These are phyloP conservation scores for Candida easanensis DNA, from an alignment of 805 yeast species.

Conservation along the genomic window DNA sequence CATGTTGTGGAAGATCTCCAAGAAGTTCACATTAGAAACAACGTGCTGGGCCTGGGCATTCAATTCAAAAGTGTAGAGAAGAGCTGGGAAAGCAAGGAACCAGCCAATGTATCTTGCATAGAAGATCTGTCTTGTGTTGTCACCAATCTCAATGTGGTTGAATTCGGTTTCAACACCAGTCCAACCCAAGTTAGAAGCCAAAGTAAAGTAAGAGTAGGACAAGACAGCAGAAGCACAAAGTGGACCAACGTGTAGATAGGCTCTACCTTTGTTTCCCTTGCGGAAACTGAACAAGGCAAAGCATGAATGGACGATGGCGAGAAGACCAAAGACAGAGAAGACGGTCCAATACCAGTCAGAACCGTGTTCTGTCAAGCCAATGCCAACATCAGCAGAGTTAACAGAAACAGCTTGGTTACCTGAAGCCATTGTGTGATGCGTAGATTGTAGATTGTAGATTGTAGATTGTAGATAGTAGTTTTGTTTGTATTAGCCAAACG, in stretches of 20 bases:
- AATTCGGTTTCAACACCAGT: conserved; percentile 46
- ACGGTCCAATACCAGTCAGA: conserved; percentile 70
- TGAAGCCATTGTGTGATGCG: conserved; percentile 13
- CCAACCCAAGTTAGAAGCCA: conserved; percentile 60
- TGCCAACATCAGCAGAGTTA: conserved; percentile 37
- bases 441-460: conserved; percentile 1
- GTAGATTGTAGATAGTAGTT: not conserved
- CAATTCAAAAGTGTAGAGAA: conserved; percentile 31
- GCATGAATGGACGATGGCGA: conserved; percentile 31
- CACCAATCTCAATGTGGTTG: conserved; percentile 38
- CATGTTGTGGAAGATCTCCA: conserved; percentile 27
- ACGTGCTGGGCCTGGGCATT: conserved; percentile 21
- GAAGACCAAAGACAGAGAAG: conserved; percentile 43
- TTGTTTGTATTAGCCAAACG: not conserved
- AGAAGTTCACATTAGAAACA: conserved; percentile 14
- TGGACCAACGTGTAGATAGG: conserved; percentile 40
- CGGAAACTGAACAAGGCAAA: conserved; percentile 23
- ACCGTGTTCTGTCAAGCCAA: conserved; percentile 54
- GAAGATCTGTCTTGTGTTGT: conserved; percentile 48
- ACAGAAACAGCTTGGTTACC: conserved; percentile 23
- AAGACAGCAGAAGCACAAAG: conserved; percentile 39
- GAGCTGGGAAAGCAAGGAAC: conserved; percentile 53
- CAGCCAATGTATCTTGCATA: conserved; percentile 56
- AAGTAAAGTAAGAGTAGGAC: conserved; percentile 49
- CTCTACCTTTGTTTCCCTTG: conserved; percentile 23